Base-by-base conservation (phyloP, 2,329 filamentous ascomycete species). In the Pseudogymnoascus sp. region DNA sequence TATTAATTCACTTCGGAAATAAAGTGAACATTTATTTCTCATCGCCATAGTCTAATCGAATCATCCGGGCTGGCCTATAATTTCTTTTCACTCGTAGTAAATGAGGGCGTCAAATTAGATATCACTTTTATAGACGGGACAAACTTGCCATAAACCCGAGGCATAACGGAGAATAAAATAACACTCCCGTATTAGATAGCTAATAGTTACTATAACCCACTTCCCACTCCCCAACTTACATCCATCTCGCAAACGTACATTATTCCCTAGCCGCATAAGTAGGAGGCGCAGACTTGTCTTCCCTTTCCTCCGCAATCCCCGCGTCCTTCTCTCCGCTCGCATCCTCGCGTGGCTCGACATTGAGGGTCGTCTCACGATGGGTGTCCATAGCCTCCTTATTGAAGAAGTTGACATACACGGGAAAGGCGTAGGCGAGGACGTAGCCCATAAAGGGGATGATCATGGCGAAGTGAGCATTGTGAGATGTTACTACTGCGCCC, bases 401-500 rank as follows among this genome's bases (percentile, higher is more conserved):
- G 41, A 68, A 69, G 6, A 62, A 16, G 26, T 62, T 62, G 16
- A 62, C 31, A 16, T 63, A 61, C 8, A 63, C 29, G 1, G 62
- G 58, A 11, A 61, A 63, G 26, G 59, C 37, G 12, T 31, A 52
- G 10, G 59, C 65, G 19, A 68, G 63, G 2, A 63, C 63, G 52
- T 67, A 70, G 14, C 68, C 68, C 29, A 59, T 59, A 11, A 59
- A 39, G 16, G 23, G 58, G 14, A 31, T 39, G n/a, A 45, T 60
- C 23, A 61, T 38, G 14, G 59, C 23, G 2, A 59, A 35, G 14
- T 59, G 55, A 5, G 31, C 31, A 3, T 38, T 38, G 16, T 38
- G 31, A 3, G 78, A 78, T 39, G 92, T 88, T 6, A 86, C 84
- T 1, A 85, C 87, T 11, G 79, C 81, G 37, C 88, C 89, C 1